Evolutionary conservation across 2,329 filamentous ascomycete species (phyloP).

Genomic region (Botrytis hyacinthi): DNA sequence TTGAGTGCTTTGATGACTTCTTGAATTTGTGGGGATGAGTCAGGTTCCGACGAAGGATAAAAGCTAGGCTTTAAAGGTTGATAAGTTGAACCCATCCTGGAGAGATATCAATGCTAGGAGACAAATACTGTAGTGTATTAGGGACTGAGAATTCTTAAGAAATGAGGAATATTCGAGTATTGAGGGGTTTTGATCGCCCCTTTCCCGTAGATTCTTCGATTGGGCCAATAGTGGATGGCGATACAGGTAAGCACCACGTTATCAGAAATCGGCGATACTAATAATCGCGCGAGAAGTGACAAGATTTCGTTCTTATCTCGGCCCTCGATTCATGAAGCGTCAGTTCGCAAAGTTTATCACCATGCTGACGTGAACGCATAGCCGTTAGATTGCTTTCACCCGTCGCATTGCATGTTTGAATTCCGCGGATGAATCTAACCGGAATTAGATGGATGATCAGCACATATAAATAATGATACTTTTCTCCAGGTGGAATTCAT

Average conservation of each 20-base stretch:
- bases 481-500: conserved; percentile 5
- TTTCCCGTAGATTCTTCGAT: not conserved
- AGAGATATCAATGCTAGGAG: not conserved
- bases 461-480: not conserved
- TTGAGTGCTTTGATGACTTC: conserved; percentile 46
- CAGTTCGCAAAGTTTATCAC: not conserved
- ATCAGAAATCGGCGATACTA: not conserved
- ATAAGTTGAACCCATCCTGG: conserved; percentile 13
- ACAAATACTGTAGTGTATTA: not conserved
- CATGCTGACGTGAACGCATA: not conserved
- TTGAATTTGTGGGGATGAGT: conserved; percentile 40
- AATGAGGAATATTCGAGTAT: not conserved
- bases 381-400: not conserved
- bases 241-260: not conserved
- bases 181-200: not conserved
- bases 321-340: not conserved
- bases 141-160: not conserved
- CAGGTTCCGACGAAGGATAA: conserved; percentile 25
- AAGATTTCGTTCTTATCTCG: not conserved
- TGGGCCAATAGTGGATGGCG: not conserved
- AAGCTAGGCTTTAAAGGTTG: conserved; percentile 33
- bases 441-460: not conserved
- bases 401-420: not conserved
- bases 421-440: not conserved
- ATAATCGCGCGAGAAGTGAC: not conserved